A percentile compares a stretch with the other conserved stretches of the same genome.
Conservation (phyloP, 768 basidiomycete species). For the Pleurotus citrinopileatus region DNA sequence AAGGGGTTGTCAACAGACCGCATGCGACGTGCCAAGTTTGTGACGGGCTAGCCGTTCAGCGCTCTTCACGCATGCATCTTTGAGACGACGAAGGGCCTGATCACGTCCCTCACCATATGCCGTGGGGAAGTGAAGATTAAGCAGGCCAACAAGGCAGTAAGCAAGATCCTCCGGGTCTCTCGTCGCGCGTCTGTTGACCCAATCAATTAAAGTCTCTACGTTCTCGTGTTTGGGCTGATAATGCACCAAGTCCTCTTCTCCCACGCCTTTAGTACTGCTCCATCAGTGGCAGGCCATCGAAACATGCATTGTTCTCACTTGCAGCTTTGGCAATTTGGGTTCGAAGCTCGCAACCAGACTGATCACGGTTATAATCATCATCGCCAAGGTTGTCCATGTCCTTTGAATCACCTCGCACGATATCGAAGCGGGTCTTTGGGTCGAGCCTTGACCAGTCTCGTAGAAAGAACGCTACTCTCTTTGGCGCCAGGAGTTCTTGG, state of each 20-base stretch:
- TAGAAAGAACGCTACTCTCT: background rate
- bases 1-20: too few species aligned
- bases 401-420: too few species aligned
- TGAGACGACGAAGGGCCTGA: background rate
- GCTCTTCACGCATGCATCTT: background rate
- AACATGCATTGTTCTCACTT: background rate
- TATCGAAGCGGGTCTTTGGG: too few species aligned
- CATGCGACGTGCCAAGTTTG: too few species aligned
- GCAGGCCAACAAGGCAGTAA: background rate
- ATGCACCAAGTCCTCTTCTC: background rate
- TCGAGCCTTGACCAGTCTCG: background rate
- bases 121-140: background rate
- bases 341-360: too few species aligned
- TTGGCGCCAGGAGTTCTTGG: background rate
- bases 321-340: too few species aligned
- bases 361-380: too few species aligned
- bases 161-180: background rate
- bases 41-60: too few species aligned
- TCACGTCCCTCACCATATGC: background rate
- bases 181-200: background rate
- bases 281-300: background rate
- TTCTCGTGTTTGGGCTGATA: background rate
- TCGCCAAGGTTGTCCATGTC: too few species aligned
- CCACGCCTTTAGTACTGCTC: background rate
- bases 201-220: background rate